Percentiles rank a stretch among this genome's conserved stretches.
Evolutionary conservation across 805 yeast species (phyloP).

Genomic region (Clavispora asparagi): DNA sequence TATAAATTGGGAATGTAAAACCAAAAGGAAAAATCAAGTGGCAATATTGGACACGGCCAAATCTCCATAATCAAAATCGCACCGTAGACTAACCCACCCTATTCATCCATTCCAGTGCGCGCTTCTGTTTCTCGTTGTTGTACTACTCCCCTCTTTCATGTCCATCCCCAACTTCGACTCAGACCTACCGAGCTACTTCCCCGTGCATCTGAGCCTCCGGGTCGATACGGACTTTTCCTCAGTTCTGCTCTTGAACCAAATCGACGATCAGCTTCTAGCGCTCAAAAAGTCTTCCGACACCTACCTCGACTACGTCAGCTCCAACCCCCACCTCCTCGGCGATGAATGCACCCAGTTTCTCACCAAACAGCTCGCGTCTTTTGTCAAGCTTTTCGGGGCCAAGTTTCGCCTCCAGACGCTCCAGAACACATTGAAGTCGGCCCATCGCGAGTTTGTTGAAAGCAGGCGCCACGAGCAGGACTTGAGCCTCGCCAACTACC

Average conservation of each 20-base stretch:
- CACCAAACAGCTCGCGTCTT: conserved; percentile 6
- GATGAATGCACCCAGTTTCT: conserved; percentile 5
- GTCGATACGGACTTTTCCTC: conserved; percentile 11
- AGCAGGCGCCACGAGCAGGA: conserved; percentile 9
- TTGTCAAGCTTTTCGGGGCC: conserved; percentile 5
- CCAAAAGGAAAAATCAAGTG: too few relatives aligned
- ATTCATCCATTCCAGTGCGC: too few relatives aligned
- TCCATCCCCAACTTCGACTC: conserved; percentile 8
- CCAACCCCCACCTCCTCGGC: conserved; percentile 7
- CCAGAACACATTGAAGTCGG: conserved; percentile 7
- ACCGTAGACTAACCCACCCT: too few relatives aligned
- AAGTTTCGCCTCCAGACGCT: conserved; percentile 8
- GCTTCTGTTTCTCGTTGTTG: not conserved
- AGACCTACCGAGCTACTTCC: conserved; percentile 12
- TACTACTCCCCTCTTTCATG: not conserved
- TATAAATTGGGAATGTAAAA: too few relatives aligned
- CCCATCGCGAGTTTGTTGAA: conserved; percentile 6
- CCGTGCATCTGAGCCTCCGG: conserved; percentile 10
- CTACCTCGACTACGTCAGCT: conserved; percentile 6
- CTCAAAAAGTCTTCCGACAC: conserved; percentile 5
- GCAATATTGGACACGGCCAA: too few relatives aligned
- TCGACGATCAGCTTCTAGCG: conserved; percentile 9
- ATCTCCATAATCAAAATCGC: too few relatives aligned
- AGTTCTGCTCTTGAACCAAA: conserved; percentile 4
- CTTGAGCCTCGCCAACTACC: conserved; percentile 9